phyloP scores from a whole-genome alignment of 2,329 filamentous ascomycete genomes.

The Fusarium udum region DNA sequence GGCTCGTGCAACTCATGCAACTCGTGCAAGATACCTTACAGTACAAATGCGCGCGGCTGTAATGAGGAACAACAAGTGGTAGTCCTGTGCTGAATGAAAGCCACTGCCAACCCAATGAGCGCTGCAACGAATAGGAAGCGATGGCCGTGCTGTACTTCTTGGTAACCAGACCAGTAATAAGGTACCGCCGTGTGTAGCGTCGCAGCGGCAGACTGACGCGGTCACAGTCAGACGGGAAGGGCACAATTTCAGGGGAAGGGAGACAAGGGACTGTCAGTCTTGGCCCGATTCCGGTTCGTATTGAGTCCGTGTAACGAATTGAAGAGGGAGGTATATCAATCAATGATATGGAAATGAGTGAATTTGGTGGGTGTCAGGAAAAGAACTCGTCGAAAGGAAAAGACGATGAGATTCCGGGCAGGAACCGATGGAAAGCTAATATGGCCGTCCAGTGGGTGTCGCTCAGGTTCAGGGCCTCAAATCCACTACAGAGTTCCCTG shows the following conservation, averaged over 20 bases:
- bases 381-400: not conserved
- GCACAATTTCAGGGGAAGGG: constrained; percentile 28
- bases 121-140: constrained; percentile 9
- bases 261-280: constrained; percentile 27
- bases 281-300: constrained; percentile 6
- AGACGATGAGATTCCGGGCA: constrained; percentile 10
- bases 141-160: not conserved
- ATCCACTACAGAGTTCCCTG: not conserved
- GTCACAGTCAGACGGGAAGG: constrained; percentile 30
- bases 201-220: constrained; percentile 28
- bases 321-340: constrained; percentile 14
- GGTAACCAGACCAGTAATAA: constrained; percentile 29
- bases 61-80: constrained; percentile 23
- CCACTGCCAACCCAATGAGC: constrained; percentile 5
- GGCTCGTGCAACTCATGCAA: constrained; percentile 5
- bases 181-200: constrained; percentile 13
- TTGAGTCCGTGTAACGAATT: constrained; percentile 2
- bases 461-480: constrained; percentile 12
- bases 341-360: constrained; percentile 14
- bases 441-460: not conserved
- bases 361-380: not conserved
- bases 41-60: constrained; percentile 29
- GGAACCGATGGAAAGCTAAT: not conserved
- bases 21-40: not conserved
- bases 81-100: constrained; percentile 9